Percentiles rank a stretch among this genome's conserved stretches.
Conservation (phyloP, 2,329 filamentous ascomycete genomes). For the Colletotrichum abscissum region DNA sequence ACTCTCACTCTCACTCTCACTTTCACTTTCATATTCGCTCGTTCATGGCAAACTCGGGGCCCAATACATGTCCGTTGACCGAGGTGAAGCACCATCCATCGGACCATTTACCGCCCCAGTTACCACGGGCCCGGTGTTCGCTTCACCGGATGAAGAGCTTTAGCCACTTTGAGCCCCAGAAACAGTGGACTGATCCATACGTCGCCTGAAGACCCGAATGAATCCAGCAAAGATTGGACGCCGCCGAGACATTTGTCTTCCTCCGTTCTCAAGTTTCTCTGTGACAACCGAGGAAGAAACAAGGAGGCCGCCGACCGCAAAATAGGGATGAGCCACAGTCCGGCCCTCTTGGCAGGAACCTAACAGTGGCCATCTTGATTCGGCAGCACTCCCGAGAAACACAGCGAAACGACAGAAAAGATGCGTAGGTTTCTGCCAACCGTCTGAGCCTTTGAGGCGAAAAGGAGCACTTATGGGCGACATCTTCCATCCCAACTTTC, state of each 20-base stretch:
- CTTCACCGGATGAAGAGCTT: neutral
- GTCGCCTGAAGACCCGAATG: neutral
- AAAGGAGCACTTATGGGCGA: neutral
- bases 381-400: neutral
- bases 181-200: slow-evolving; percentile 15
- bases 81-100: neutral
- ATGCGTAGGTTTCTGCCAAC: neutral
- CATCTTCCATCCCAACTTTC: slow-evolving; percentile 3
- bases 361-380: neutral
- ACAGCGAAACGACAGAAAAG: neutral
- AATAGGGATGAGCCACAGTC: slow-evolving; percentile 23
- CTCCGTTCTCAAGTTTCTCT: neutral
- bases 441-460: neutral
- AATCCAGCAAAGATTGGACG: neutral
- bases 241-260: slow-evolving; percentile 23
- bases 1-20: neutral
- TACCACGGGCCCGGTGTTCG: slow-evolving; percentile 1
- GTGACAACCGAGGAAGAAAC: neutral
- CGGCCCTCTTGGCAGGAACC: slow-evolving; percentile 22
- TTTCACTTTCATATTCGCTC: neutral
- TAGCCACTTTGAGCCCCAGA: neutral
- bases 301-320: slow-evolving; percentile 25
- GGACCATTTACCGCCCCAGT: neutral
- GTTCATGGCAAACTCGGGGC: neutral
- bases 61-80: neutral